Evolutionary conservation across 2,329 filamentous ascomycete species (phyloP).

Genomic region (Aspergillus piperis): DNA sequence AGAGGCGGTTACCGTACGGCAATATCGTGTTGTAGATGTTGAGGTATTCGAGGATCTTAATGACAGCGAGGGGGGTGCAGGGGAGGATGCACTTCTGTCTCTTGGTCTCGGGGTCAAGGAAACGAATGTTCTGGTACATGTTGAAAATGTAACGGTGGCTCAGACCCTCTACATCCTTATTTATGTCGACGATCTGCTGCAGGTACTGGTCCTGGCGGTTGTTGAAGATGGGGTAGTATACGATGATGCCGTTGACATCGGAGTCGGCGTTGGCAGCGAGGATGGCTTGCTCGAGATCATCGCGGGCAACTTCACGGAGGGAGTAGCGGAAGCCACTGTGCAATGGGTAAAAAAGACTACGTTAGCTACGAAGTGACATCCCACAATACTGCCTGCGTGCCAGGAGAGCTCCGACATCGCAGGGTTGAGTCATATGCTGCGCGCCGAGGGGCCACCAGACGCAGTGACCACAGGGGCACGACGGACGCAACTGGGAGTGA

Average conservation of each 20-base stretch:
- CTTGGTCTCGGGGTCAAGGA: constrained; percentile 67
- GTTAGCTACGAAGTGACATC: constrained; percentile 23
- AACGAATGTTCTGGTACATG: constrained; percentile 99
- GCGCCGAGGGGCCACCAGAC: neutral
- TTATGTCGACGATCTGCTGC: constrained; percentile 85
- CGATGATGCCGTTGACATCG: constrained; percentile 82
- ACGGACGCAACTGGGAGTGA: constrained; percentile 14
- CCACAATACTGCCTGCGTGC: neutral
- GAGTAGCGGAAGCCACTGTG: constrained; percentile 84
- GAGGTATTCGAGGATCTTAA: constrained; percentile 95
- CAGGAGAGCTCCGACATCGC: constrained; percentile 18
- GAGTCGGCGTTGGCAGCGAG: constrained; percentile 79
- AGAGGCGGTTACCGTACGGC: constrained; percentile 87
- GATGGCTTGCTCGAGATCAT: constrained; percentile 86
- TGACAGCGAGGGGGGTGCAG: constrained; percentile 91
- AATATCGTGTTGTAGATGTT: constrained; percentile 96
- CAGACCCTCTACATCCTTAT: constrained; percentile 94
- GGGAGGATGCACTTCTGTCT: constrained; percentile 90
- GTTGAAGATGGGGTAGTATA: constrained; percentile 98
- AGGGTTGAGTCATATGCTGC: constrained; percentile 2
- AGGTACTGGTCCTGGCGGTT: constrained; percentile 89
- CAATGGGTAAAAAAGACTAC: constrained; percentile 9
- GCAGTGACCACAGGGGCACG: constrained; percentile 2
- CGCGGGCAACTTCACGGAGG: constrained; percentile 79
- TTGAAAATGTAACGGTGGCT: constrained; percentile 95